Evolutionary conservation across 371 early-diverging fungal species (phyloP).

Genomic region (Phascolomyces articulosus): DNA sequence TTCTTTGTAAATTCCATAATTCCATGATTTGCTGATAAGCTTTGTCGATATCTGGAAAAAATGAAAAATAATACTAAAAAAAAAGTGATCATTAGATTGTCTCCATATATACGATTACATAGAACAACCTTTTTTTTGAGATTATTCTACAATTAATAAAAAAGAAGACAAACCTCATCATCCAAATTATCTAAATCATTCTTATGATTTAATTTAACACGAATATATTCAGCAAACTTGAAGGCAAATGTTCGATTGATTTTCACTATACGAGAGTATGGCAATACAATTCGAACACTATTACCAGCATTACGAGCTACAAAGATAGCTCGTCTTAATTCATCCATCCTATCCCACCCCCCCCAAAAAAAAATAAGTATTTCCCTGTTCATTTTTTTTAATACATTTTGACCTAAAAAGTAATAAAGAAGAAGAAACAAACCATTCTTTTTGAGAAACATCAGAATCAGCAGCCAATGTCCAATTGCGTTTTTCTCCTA

Average conservation of each 20-base stretch:
- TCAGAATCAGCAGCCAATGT: slow-evolving; percentile 54
- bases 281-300: slow-evolving; percentile 64
- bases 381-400: too few species aligned
- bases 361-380: too few species aligned
- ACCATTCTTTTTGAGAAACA: slow-evolving; percentile 55
- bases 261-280: slow-evolving; percentile 50
- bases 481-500: slow-evolving; percentile 41
- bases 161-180: slow-evolving; percentile 57
- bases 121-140: not conserved
- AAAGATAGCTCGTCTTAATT: slow-evolving; percentile 62
- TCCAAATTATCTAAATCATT: slow-evolving; percentile 36
- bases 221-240: slow-evolving; percentile 59
- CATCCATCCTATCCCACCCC: slow-evolving; percentile 49
- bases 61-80: slow-evolving; percentile 68
- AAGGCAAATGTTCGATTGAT: slow-evolving; percentile 56
- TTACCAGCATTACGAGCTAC: slow-evolving; percentile 63
- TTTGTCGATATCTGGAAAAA: slow-evolving; percentile 51
- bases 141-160: not conserved
- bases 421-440: too few species aligned
- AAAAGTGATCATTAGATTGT: not conserved
- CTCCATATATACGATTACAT: not conserved
- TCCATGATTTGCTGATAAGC: slow-evolving; percentile 28
- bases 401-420: too few species aligned
- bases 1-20: slow-evolving; percentile 18
- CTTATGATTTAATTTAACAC: slow-evolving; percentile 51